Conservation (phyloP, 345 rosid genomes). For the Eucalyptus camaldulensis region DNA sequence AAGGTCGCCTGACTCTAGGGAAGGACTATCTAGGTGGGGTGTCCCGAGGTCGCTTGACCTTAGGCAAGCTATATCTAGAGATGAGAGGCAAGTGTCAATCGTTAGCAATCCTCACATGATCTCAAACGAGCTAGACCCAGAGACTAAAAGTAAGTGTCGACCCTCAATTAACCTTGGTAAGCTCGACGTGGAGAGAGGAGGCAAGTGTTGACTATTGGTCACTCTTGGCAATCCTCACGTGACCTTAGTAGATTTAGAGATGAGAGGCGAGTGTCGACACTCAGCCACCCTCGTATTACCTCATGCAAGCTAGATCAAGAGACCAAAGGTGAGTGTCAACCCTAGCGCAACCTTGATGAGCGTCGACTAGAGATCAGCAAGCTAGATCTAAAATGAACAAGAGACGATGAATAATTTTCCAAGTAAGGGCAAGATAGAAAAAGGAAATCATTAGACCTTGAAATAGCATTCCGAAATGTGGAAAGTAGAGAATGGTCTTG, state of each 20-base stretch:
- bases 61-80: not conserved
- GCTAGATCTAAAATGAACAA: rapidly evolving
- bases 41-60: rapidly evolving
- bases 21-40: not conserved
- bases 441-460: rapidly evolving
- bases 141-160: not conserved
- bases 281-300: rapidly evolving
- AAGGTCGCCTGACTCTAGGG: not conserved
- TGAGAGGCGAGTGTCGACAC: rapidly evolving
- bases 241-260: not conserved
- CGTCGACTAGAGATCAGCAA: rapidly evolving
- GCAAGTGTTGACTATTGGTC: rapidly evolving
- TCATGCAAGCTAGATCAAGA: not conserved
- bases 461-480: not conserved
- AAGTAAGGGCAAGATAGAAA: not conserved
- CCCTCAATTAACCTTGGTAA: not conserved
- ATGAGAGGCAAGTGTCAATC: not conserved
- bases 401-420: not conserved
- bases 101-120: rapidly evolving
- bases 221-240: not conserved
- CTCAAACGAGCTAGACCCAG: rapidly evolving
- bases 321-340: not conserved
- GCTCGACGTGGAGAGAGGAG: not conserved
- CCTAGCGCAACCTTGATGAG: not conserved
- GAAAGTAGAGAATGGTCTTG: not conserved